phyloP scores from a whole-genome alignment of 805 yeast genomes.

The Saturnispora sekii region DNA sequence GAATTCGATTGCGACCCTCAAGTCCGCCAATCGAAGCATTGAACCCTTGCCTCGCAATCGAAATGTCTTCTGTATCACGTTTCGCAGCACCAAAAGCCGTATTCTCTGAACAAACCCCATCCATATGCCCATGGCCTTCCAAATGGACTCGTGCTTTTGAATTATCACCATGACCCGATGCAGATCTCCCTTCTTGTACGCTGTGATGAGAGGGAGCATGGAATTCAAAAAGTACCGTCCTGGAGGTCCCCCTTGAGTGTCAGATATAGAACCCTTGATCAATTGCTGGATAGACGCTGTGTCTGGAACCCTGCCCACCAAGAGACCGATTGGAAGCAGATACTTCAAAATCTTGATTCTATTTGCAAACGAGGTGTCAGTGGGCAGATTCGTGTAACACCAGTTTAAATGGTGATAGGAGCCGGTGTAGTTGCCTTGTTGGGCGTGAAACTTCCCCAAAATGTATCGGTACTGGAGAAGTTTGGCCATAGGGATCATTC shows the following conservation, averaged over 20 bases:
- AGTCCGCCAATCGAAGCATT: conserved; percentile 14
- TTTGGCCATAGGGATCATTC: conserved; percentile 32
- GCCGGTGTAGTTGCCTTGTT: conserved; percentile 40
- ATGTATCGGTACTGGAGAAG: conserved; percentile 44
- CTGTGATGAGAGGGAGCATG: conserved; percentile 30
- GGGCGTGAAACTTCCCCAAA: conserved; percentile 42
- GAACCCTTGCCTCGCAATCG: conserved; percentile 6
- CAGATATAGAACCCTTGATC: conserved; percentile 9
- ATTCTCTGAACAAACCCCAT: conserved; percentile 38
- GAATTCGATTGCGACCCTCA: conserved; percentile 21
- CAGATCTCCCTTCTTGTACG: conserved; percentile 35
- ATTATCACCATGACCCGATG: conserved; percentile 27
- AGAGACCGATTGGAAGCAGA: conserved; percentile 41
- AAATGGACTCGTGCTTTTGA: conserved; percentile 28
- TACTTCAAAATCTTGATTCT: conserved; percentile 33
- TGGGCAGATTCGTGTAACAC: conserved; percentile 33
- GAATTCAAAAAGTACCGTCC: conserved; percentile 18
- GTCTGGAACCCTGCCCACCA: conserved; percentile 43
- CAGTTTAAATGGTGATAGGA: conserved; percentile 41
- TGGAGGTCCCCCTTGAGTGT: conserved; percentile 4
- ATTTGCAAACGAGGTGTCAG: conserved; percentile 21
- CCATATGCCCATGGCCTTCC: conserved; percentile 30
- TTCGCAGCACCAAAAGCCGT: conserved; percentile 37
- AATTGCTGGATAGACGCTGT: conserved; percentile 17
- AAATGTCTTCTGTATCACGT: conserved; percentile 25